These are phyloP conservation scores for Fraxinus excelsior DNA, from an alignment of 257 asterid genomes.

Conservation along the genomic window DNA sequence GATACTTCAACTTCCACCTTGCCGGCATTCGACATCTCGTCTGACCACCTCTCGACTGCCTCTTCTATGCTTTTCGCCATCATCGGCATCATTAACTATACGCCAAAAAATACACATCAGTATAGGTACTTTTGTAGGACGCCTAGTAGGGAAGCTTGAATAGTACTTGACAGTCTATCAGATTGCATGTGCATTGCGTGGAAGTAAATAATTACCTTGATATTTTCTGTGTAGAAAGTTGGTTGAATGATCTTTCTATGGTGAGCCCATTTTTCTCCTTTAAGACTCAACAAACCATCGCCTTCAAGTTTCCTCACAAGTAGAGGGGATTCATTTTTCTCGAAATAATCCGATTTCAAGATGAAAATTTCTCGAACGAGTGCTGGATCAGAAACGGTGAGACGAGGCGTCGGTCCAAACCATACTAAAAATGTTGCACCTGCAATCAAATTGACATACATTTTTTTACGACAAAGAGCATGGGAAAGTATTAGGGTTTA, in stretches of 20 bases:
- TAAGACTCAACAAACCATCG: constrained; percentile 73
- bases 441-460: constrained; percentile 28
- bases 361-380: constrained; percentile 70
- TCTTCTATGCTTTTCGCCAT: constrained; percentile 67
- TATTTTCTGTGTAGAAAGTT: constrained; percentile 75
- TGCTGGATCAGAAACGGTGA: constrained; percentile 71
- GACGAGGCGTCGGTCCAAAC: constrained; percentile 85
- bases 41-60: constrained; percentile 61
- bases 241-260: constrained; percentile 82
- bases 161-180: background rate
- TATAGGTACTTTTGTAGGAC: too few species aligned
- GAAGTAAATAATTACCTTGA: constrained; percentile 48
- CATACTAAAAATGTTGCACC: constrained; percentile 76
- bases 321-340: constrained; percentile 76
- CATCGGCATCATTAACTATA: constrained; percentile 72
- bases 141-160: background rate
- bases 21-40: constrained; percentile 45
- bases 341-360: constrained; percentile 69
- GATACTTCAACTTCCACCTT: constrained; percentile 71
- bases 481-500: background rate
- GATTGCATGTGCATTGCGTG: background rate
- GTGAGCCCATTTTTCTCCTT: constrained; percentile 95
- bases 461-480: constrained; percentile 12
- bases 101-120: too few species aligned
- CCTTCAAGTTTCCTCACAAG: constrained; percentile 84